Base-by-base conservation (phyloP, 1,284 basidiomycete species). In the Ganoderma boninense region DNA sequence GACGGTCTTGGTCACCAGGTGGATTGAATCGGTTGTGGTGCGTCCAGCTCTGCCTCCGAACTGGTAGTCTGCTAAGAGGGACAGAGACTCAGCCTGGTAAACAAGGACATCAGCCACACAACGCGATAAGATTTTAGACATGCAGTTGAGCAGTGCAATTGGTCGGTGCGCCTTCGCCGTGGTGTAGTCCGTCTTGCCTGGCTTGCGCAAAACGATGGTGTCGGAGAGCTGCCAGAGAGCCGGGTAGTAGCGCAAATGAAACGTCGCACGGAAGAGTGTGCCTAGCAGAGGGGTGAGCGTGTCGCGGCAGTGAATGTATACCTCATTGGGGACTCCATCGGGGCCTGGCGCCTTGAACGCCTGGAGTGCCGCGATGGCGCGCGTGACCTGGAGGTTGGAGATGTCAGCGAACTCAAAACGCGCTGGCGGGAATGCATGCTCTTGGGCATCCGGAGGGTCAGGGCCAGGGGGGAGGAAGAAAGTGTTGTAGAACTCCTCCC, bases 151-250 rank as follows among this genome's bases (percentile, higher is more conserved):
- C 1, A 87, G 81, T 0, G 80, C 80, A 0, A 86, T 84, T 0
- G 84, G 85, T 0, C 83, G 73, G 67, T 82, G 85, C 0, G 84
- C 74, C 18, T 80, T 80, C 0, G 83, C 70, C 0, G 75, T 56
- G 0, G 74, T 69, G 73, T 87, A 86, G 70, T 80, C 77, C 0
- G 78, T 43, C 38, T 80, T 80, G 0, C 81, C 81, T 3, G 81
- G 83, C 69, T 87, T 87, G 13, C 77, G 68, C 0, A 87, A 70
- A 0, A 84, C 81, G 0, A 82, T 73, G 2, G 82, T 84, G 14
- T 70, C 71, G 2, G 77, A 80, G 0, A 70, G 52, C 29, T 76
- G 75, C 83, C 83, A 85, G 5, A 54, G 40, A 0, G 69, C 69
- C 2, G 79, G 80, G 75, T 82, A 85, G 52, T 71, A 64, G 0